A percentile compares a stretch with the other conserved stretches of the same genome.
Conservation (phyloP, 2,329 filamentous ascomycete species). For the Xylariaceae sp. region DNA sequence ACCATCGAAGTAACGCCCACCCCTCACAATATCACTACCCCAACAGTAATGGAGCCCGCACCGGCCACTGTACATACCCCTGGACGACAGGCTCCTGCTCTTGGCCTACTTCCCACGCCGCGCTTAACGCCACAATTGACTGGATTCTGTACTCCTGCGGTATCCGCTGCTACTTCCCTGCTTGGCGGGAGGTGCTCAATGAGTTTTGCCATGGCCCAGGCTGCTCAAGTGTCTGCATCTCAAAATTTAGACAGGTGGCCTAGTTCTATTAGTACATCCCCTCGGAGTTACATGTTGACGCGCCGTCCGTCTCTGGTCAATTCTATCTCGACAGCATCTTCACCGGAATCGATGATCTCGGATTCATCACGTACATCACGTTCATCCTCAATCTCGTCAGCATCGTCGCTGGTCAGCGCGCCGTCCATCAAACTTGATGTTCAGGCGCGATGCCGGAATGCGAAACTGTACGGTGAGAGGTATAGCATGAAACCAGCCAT, state of each 20-base stretch:
- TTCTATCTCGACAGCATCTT: constrained; percentile 68
- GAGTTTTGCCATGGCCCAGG: constrained; percentile 66
- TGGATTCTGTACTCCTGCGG: constrained; percentile 66
- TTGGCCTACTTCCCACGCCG: constrained; percentile 65
- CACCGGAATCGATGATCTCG: constrained; percentile 72
- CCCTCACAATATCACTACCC: constrained; percentile 50
- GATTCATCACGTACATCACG: constrained; percentile 67
- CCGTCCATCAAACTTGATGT: constrained; percentile 64
- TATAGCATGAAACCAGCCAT: constrained; percentile 59
- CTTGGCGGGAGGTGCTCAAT: constrained; percentile 62
- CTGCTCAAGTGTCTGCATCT: constrained; percentile 51
- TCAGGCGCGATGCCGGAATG: constrained; percentile 68
- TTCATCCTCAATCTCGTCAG: constrained; percentile 69
- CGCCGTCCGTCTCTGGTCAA: constrained; percentile 70
- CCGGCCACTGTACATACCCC: constrained; percentile 52
- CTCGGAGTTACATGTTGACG: constrained; percentile 55
- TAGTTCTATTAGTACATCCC: constrained; percentile 56
- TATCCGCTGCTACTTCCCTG: constrained; percentile 59
- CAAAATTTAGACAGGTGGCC: constrained; percentile 63
- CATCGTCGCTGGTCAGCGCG: constrained; percentile 67
- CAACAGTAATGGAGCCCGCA: constrained; percentile 58
- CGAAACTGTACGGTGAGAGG: constrained; percentile 65
- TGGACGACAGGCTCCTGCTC: constrained; percentile 57
- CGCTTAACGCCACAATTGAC: constrained; percentile 63
- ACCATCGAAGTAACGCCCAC: constrained; percentile 50